Evolutionary conservation across 176 grass and related monocot genomes (phyloP).

Genomic region (Aegilops tauschii): DNA sequence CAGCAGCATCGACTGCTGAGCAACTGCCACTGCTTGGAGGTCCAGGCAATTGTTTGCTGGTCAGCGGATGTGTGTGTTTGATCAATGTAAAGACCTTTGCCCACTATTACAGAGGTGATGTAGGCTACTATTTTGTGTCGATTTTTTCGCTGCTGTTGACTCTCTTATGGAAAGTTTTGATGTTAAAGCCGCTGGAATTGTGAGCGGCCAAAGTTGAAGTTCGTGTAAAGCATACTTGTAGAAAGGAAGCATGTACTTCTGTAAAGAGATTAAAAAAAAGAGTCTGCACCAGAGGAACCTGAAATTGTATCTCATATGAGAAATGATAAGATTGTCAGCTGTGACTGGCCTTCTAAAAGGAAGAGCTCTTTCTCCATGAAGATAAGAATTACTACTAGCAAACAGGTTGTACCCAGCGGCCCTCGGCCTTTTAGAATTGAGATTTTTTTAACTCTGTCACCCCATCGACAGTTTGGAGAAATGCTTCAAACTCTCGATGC

Average conservation of each 20-base stretch:
- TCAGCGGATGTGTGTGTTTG: background rate
- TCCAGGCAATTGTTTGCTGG: background rate
- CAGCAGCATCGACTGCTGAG: conserved; percentile 71
- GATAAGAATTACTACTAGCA: background rate
- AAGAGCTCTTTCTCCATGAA: background rate
- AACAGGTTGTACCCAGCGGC: too few relatives aligned
- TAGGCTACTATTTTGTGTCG: conserved; percentile 25
- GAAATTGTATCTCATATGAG: background rate
- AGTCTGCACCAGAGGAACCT: background rate
- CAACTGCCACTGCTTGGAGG: background rate
- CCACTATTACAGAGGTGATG: background rate
- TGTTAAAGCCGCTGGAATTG: conserved; percentile 21
- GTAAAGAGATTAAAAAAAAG: background rate
- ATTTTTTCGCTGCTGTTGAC: background rate
- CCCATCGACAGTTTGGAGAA: too few relatives aligned
- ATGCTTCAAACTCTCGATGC: background rate
- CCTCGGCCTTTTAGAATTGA: too few relatives aligned
- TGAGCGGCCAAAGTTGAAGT: conserved; percentile 6
- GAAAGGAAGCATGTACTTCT: conserved; percentile 9
- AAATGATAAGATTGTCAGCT: background rate
- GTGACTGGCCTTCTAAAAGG: background rate
- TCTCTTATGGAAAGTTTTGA: conserved; percentile 34
- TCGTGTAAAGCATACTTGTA: conserved; percentile 15
- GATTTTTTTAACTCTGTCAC: too few relatives aligned
- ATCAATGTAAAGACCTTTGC: conserved; percentile 17